phyloP scores from a whole-genome alignment of 331 rosid genomes.

The Stylosanthes scabra region DNA sequence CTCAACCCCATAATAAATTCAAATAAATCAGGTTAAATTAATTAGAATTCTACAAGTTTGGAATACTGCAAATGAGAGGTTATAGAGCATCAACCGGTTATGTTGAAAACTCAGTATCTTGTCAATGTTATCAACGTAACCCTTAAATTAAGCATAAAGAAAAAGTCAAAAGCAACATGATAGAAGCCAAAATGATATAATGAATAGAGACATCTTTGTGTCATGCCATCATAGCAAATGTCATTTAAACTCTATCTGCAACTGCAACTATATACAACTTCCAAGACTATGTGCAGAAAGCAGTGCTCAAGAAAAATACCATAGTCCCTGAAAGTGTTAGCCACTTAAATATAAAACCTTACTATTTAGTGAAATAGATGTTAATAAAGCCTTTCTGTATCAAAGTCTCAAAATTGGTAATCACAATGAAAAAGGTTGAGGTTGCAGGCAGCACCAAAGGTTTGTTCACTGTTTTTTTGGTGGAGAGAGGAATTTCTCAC shows the following conservation, averaged over 20 bases:
- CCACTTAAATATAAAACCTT: background rate
- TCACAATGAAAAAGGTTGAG: constrained; percentile 32
- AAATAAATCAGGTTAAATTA: too few relatives aligned
- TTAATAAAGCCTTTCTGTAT: constrained; percentile 15
- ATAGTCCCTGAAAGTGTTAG: background rate
- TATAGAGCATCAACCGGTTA: too few relatives aligned
- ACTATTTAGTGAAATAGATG: constrained; percentile 29
- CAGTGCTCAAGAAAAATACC: background rate
- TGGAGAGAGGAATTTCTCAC: constrained; percentile 56
- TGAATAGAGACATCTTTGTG: background rate
- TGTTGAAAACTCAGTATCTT: too few relatives aligned
- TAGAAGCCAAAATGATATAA: background rate
- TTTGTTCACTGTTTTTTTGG: constrained; percentile 28
- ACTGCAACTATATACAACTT: background rate
- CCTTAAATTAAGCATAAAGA: background rate
- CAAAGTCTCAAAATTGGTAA: constrained; percentile 40
- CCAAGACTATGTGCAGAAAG: constrained; percentile 3
- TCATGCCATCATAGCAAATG: background rate
- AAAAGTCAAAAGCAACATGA: background rate
- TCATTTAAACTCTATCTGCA: background rate
- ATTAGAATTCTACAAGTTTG: too few relatives aligned
- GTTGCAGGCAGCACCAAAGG: constrained; percentile 35
- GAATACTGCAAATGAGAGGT: too few relatives aligned
- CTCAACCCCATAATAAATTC: too few relatives aligned
- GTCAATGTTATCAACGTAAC: too few relatives aligned